Conservation (phyloP, 1,284 basidiomycete species). For the Trichosporon sp. region DNA sequence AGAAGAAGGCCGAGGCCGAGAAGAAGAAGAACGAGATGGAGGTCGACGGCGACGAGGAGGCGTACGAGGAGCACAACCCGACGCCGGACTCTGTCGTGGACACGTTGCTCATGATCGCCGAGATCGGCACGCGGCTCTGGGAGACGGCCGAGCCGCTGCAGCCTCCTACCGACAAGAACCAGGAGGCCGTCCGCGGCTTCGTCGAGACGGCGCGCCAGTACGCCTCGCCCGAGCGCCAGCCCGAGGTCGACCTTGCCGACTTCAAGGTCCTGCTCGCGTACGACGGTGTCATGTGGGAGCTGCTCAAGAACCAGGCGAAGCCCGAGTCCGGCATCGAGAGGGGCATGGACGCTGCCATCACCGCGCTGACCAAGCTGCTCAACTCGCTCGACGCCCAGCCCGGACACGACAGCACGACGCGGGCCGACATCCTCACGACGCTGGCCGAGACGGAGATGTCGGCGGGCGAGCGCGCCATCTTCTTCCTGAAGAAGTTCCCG, state of each 20-base stretch:
- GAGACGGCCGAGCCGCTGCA: slow-evolving; percentile 24
- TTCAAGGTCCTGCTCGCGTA: slow-evolving; percentile 38
- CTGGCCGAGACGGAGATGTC: slow-evolving; percentile 35
- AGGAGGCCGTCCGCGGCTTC: slow-evolving; percentile 27
- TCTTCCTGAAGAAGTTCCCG: slow-evolving; percentile 25
- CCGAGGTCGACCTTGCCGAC: slow-evolving; percentile 40
- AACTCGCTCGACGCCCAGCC: slow-evolving; percentile 27
- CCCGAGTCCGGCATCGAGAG: slow-evolving; percentile 25
- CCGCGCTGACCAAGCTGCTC: slow-evolving; percentile 28
- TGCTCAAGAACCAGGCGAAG: slow-evolving; percentile 27
- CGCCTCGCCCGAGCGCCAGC: slow-evolving; percentile 28
- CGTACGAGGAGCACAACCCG: slow-evolving; percentile 37
- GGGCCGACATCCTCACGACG: slow-evolving; percentile 35
- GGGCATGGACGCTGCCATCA: slow-evolving; percentile 31
- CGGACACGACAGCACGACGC: slow-evolving; percentile 25
- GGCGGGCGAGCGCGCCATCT: slow-evolving; percentile 27
- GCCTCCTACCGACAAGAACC: slow-evolving; percentile 31
- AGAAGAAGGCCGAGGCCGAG: slow-evolving; percentile 12
- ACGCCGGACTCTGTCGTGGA: slow-evolving; percentile 41
- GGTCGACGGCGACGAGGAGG: slow-evolving; percentile 45
- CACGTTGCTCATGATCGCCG: slow-evolving; percentile 32
- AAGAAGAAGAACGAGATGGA: slow-evolving; percentile 9
- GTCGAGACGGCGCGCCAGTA: slow-evolving; percentile 27
- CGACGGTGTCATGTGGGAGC: slow-evolving; percentile 41
- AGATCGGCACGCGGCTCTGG: slow-evolving; percentile 37